These are phyloP conservation scores for Vitis hybrid DNA, from an alignment of 177 flowering plant species.

Conservation along the genomic window DNA sequence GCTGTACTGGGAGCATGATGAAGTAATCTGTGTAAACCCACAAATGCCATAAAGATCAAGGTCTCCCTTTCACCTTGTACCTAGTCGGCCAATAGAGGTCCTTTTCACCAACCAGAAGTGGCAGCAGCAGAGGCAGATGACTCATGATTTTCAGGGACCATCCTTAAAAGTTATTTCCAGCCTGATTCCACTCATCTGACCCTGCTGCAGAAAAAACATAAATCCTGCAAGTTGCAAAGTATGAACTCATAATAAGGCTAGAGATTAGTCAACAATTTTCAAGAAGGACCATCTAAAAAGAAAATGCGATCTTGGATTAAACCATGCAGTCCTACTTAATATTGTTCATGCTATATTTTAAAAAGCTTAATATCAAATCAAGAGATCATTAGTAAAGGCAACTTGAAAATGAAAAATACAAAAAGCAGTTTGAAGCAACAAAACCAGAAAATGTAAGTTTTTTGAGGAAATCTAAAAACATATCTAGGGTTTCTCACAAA, in stretches of 20 bases:
- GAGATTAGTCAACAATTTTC: not conserved
- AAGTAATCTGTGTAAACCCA: not conserved
- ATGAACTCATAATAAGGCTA: slow-evolving; percentile 8
- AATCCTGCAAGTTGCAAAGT: slow-evolving; percentile 21
- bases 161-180: not conserved
- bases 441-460: not conserved
- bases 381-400: not conserved
- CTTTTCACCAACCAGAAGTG: not conserved
- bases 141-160: slow-evolving; percentile 6
- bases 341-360: not conserved
- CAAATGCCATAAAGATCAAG: not conserved
- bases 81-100: not conserved
- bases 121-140: slow-evolving; percentile 1
- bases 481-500: not conserved
- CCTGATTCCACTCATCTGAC: slow-evolving; percentile 4
- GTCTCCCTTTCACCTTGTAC: not conserved
- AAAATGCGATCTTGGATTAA: not conserved
- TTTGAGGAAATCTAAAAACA: not conserved
- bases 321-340: not conserved
- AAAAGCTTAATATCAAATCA: too few relatives aligned
- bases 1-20: not conserved
- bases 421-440: not conserved
- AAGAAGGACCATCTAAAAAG: not conserved
- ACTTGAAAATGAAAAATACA: not conserved
- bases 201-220: not conserved